Evolutionary conservation across 2,329 filamentous ascomycete species (phyloP), one percentile per base, ranked within the genome.

Genomic region (Blastomyces percursus): DNA sequence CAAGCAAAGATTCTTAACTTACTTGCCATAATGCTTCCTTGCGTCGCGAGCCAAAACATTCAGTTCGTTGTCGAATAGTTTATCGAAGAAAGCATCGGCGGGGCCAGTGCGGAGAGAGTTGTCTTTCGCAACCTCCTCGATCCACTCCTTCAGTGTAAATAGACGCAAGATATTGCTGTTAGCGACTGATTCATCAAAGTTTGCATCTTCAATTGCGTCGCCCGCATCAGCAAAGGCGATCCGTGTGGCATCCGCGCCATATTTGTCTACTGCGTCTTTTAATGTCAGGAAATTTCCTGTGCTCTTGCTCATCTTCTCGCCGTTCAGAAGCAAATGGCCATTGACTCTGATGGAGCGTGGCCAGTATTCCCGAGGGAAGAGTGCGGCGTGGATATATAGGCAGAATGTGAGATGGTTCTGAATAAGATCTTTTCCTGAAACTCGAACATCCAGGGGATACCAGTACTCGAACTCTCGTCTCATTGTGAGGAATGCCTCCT

Each of bases 221-320:
- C 94, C 94, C 14, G 91, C 91, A 75, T 99, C 94, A 21, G 93
- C 93, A 66, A 99, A 86, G 3, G 92, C 91, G 70, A 97, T 89
- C 73, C 93, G 85, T 52, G 89, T 88, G 14, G 94, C 94, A 74
- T 97, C 94, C 9, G 94, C 93, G 71, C 94, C 94, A 70, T 94
- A 99, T 76, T 99, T 99, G 69, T 86, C 83, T 16, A 93, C 88
- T 38, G 92, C 84, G 66, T 96, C 90, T 61, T 86, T 84, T 60
- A 97, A 81, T 12, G 94, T 97, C 74, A 99, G 82, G 81, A 99
- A 99, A 79, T 97, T 99, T 66, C 94, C 94, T 0, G 92, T 96
- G 61, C 88, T 93, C 81, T 99, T 99, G 74, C 86, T 89, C 94
- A 99, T 99, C 84, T 99, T 99, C 74, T 96, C 90, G 59, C 93